These are phyloP conservation scores for Erythrophleum fordii DNA, from an alignment of 306 rosid species.

Conservation along the genomic window DNA sequence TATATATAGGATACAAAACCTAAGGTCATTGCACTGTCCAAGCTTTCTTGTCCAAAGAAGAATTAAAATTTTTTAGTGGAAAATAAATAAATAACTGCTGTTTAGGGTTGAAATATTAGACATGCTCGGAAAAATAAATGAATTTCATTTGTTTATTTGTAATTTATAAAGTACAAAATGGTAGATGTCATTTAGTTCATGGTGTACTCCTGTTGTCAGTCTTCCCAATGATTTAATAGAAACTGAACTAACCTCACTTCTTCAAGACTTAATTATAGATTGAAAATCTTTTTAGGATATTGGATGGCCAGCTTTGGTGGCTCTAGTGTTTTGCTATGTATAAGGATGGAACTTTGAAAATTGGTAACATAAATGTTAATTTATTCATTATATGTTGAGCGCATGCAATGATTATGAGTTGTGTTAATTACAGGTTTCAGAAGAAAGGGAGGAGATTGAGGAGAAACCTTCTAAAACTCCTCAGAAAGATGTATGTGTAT, in stretches of 20 bases:
- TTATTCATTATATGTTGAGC: not conserved
- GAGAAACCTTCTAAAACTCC: slow-evolving; percentile 38
- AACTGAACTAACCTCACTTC: slow-evolving; percentile 15
- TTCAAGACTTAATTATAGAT: not conserved
- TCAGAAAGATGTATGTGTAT: slow-evolving; percentile 45
- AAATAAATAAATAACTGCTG: too few species aligned
- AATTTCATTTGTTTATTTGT: slow-evolving; percentile 19
- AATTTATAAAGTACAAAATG: slow-evolving; percentile 24
- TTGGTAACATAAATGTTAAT: not conserved
- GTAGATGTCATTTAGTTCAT: slow-evolving; percentile 20
- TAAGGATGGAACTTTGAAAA: not conserved
- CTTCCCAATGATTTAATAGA: slow-evolving; percentile 1
- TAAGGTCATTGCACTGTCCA: not conserved
- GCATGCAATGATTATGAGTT: not conserved
- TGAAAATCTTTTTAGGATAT: not conserved
- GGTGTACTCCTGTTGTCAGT: not conserved
- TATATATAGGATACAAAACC: not conserved
- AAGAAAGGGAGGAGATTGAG: slow-evolving; percentile 25
- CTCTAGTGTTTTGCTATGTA: slow-evolving; percentile 15
- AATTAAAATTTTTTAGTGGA: not conserved
- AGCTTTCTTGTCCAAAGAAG: not conserved
- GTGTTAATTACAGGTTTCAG: slow-evolving; percentile 9
- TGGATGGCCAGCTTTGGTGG: not conserved
- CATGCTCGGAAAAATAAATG: not conserved
- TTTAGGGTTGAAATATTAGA: not conserved